These are phyloP conservation scores for Paratinospora sagittata DNA, from an alignment of 164 flowering plant species.

Conservation along the genomic window DNA sequence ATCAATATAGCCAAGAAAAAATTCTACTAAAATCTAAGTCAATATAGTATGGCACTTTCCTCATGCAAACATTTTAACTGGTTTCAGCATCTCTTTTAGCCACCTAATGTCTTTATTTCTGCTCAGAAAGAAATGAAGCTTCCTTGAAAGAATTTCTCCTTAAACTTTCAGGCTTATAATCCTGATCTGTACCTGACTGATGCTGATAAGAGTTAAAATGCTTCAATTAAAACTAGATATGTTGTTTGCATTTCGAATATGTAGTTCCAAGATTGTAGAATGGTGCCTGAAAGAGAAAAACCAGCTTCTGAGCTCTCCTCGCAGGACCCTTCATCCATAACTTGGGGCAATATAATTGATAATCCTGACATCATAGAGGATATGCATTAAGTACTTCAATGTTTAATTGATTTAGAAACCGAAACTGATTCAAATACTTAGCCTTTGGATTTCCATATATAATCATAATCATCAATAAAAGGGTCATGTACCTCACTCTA, in stretches of 20 bases:
- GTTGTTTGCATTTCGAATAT: not conserved
- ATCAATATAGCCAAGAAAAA: not conserved
- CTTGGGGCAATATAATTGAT: not conserved
- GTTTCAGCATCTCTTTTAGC: not conserved
- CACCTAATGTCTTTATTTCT: not conserved
- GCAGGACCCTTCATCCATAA: no score
- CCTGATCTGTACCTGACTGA: not conserved
- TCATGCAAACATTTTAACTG: not conserved
- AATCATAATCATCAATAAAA: slow-evolving; percentile 4
- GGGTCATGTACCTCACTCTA: slow-evolving; percentile 3
- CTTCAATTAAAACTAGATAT: no score
- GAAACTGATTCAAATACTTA: not conserved
- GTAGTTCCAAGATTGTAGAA: not conserved
- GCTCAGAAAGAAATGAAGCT: not conserved
- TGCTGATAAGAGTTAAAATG: no score
- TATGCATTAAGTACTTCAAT: not conserved
- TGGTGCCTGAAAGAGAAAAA: no score
- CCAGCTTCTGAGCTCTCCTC: no score
- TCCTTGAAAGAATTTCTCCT: not conserved
- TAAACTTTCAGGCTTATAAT: not conserved
- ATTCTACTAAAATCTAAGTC: not conserved
- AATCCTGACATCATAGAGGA: not conserved
- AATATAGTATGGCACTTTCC: not conserved
- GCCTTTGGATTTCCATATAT: not conserved
- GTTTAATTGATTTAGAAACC: not conserved